Evolutionary conservation across 306 rosid genomes (phyloP).

Genomic region (Vicia villosa): DNA sequence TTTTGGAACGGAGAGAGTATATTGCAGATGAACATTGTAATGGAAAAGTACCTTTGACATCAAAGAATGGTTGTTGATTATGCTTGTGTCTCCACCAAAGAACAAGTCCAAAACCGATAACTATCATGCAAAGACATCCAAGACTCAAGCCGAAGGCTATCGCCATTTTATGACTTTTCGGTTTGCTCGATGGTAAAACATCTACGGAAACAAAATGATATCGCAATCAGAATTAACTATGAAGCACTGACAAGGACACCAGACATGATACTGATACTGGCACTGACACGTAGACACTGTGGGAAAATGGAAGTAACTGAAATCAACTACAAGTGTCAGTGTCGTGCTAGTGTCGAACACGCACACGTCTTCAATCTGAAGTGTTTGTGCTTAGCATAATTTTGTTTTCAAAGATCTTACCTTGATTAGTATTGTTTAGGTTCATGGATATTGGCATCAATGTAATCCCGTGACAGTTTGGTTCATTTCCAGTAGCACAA

Average conservation of each 20-base stretch:
- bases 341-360: not conserved
- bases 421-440: conserved; percentile 58
- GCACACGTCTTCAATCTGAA: not conserved
- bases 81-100: conserved; percentile 85
- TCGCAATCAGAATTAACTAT: conserved; percentile 34
- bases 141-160: conserved; percentile 86
- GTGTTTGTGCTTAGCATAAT: not conserved
- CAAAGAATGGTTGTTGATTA: conserved; percentile 73
- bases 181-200: conserved; percentile 53
- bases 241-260: not conserved
- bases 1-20: not conserved
- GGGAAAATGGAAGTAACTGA: not conserved
- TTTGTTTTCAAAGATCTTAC: conserved; percentile 43
- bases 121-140: conserved; percentile 80
- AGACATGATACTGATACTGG: not conserved
- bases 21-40: conserved; percentile 11
- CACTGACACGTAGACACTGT: not conserved
- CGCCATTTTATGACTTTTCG: conserved; percentile 72
- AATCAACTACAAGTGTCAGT: not conserved
- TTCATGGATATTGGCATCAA: conserved; percentile 94
- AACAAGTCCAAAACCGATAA: conserved; percentile 69
- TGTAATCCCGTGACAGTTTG: conserved; percentile 74
- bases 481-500: conserved; percentile 80
- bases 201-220: conserved; percentile 54
- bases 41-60: conserved; percentile 69